Conservation (phyloP, 768 basidiomycete genomes). For the Termitomyces bulborhizus region DNA sequence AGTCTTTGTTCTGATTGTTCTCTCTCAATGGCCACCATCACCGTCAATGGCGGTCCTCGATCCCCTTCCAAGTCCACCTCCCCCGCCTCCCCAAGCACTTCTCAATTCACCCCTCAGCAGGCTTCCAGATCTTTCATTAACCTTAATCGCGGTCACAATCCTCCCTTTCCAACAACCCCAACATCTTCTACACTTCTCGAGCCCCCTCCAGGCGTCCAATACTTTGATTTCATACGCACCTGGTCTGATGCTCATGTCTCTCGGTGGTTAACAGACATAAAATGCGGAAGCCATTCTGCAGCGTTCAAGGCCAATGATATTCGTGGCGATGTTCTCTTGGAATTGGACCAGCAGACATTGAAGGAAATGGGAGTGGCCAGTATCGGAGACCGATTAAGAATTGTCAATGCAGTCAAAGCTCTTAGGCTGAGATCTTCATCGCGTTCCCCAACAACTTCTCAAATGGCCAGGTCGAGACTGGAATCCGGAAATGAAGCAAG, state of each 20-base stretch:
- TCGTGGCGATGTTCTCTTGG: slow-evolving; percentile 84
- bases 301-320: slow-evolving; percentile 86
- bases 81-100: slow-evolving; percentile 33
- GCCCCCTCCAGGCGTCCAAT: slow-evolving; percentile 52
- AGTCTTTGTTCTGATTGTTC: neutral
- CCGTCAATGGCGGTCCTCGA: slow-evolving; percentile 9
- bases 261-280: slow-evolving; percentile 74
- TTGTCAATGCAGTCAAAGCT: slow-evolving; percentile 77
- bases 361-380: slow-evolving; percentile 88
- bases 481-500: slow-evolving; percentile 6
- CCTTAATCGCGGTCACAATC: slow-evolving; percentile 33
- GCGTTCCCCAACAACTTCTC: slow-evolving; percentile 15
- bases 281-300: slow-evolving; percentile 60
- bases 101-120: slow-evolving; percentile 31
- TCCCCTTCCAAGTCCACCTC: slow-evolving; percentile 33
- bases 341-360: slow-evolving; percentile 80
- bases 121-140: slow-evolving; percentile 36
- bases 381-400: slow-evolving; percentile 88
- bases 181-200: slow-evolving; percentile 39
- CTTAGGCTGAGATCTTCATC: slow-evolving; percentile 54
- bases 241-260: slow-evolving; percentile 71
- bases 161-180: slow-evolving; percentile 35
- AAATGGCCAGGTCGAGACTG: slow-evolving; percentile 13
- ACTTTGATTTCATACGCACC: slow-evolving; percentile 57
- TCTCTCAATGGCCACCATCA: slow-evolving; percentile 13